phyloP scores from a whole-genome alignment of 768 basidiomycete genomes.

The Lactarius indigo region DNA sequence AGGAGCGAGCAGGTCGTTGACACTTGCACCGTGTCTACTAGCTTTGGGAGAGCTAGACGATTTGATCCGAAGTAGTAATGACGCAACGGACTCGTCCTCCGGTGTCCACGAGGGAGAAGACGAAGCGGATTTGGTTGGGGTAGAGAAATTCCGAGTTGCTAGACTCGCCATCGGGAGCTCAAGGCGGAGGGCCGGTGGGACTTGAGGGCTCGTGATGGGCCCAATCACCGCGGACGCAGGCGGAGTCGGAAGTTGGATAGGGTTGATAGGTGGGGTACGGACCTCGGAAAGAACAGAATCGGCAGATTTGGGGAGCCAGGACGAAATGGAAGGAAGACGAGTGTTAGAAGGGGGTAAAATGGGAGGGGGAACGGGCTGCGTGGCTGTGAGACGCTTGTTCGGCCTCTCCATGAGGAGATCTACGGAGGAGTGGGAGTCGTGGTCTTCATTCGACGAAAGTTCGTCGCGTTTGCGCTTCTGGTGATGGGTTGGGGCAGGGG shows the following conservation, averaged over 20 bases:
- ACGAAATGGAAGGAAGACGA: conserved; percentile 26
- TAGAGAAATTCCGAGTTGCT: not conserved
- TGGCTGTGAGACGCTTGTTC: conserved; percentile 9
- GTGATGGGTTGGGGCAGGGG: not conserved
- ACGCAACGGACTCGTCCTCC: conserved; percentile 25
- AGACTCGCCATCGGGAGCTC: conserved; percentile 23
- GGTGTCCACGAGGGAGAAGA: conserved; percentile 25
- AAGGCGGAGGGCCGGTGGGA: conserved; percentile 24
- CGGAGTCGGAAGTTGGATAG: conserved; percentile 24
- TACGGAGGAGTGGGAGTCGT: conserved; percentile 6
- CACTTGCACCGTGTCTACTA: conserved; percentile 3
- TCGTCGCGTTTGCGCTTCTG: conserved; percentile 21
- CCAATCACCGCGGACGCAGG: conserved; percentile 21
- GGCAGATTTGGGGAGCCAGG: conserved; percentile 22
- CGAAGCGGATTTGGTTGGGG: not conserved
- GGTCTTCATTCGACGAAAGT: conserved; percentile 10
- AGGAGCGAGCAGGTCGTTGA: conserved; percentile 7
- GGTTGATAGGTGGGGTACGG: conserved; percentile 4
- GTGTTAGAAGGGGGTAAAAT: conserved; percentile 2
- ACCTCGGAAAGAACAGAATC: conserved; percentile 7
- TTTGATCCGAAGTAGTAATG: conserved; percentile 25
- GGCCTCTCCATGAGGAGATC: conserved; percentile 8
- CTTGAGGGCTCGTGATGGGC: conserved; percentile 22
- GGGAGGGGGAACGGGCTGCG: not conserved
- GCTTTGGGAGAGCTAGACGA: conserved; percentile 15